Percentiles rank a stretch among this genome's conserved stretches.
Evolutionary conservation across 805 yeast genomes (phyloP).

Genomic region (Candida insectorum): DNA sequence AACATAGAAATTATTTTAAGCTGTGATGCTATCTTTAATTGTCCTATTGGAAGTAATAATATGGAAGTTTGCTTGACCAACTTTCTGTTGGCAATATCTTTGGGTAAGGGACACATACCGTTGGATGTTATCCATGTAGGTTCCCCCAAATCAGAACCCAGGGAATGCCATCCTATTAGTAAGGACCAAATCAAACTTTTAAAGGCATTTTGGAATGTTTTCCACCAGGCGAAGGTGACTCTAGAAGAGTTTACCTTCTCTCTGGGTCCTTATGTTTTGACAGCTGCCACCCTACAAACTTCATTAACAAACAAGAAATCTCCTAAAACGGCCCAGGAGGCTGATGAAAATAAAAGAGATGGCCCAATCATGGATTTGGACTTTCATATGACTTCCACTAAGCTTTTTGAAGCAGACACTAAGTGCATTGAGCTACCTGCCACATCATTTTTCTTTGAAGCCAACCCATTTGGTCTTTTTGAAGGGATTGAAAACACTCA

Average conservation of each 20-base stretch:
- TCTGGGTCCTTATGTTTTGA: conserved; percentile 14
- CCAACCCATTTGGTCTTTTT: conserved; percentile 19
- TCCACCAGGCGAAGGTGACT: conserved; percentile 14
- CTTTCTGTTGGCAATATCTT: conserved; percentile 12
- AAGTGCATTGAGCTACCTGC: conserved; percentile 36
- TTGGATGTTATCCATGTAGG: conserved; percentile 11
- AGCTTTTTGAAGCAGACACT: conserved; percentile 24
- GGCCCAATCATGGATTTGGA: conserved; percentile 10
- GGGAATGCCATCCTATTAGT: conserved; percentile 9
- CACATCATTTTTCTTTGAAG: conserved; percentile 22
- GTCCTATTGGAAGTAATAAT: conserved; percentile 6
- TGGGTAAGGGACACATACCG: conserved; percentile 18
- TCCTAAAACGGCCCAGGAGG: too few species aligned
- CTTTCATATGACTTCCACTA: conserved; percentile 26
- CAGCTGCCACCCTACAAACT: conserved; percentile 20
- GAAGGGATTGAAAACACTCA: conserved; percentile 16
- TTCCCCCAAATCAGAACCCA: neutral
- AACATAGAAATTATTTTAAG: conserved; percentile 20
- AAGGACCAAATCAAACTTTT: conserved; percentile 3
- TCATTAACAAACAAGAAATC: conserved; percentile 12
- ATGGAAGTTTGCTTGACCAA: conserved; percentile 14
- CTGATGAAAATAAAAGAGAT: conserved; percentile 6
- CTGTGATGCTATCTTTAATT: conserved; percentile 19
- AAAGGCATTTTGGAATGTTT: conserved; percentile 9
- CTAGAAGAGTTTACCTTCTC: conserved; percentile 25